Evolutionary conservation across 495 filamentous ascomycete genomes (phyloP), one percentile per base, ranked within the genome.

Genomic region (Hamigera avellanea): DNA sequence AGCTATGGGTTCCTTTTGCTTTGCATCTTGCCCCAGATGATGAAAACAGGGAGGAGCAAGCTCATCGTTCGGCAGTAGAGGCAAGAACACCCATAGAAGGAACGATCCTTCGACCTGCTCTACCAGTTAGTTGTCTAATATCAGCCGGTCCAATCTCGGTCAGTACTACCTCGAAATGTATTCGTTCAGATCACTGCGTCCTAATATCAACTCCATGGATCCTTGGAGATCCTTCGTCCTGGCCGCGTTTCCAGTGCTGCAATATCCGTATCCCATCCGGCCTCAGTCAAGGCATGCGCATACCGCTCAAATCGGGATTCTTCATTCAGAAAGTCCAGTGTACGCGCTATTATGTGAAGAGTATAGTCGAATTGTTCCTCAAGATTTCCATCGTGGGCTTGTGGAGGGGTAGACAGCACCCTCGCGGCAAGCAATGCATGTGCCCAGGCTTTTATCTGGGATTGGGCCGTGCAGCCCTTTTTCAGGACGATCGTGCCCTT

Each of bases 401-500:
- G 1, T 32, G 1, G 30, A 16, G 27, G 19, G 33, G 26, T 6
- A 43, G 15, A 28, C 36, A 53, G 32, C 3, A 53, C 35, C 26
- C 53, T 44, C 10, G 75, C 74, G 23, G 75, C 61, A 26, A 77
- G 59, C 5, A 88, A 66, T 6, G 80, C 84, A 44, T 88, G 78
- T 31, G 69, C 65, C 84, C 83, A 95, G 6, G 80, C 84, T 51
- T 73, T 72, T 1, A 87, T 52, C 39, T 79, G 73, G 15, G 59
- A 55, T 25, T 48, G 52, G 14, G 67, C 54, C 0, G 56, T 61
- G 18, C 66, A 67, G 6, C 49, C 63, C 35, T 70, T 63, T 54
- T 86, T 87, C 10, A 95, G 52, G 14, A 80, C 69, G 31, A 88
- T 78, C 8, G 66, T 59, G 33, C 69, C 73, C 14, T 12, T 30